Evolutionary conservation across 2,329 filamentous ascomycete genomes (phyloP).

Genomic region (Fusarium lateritium): DNA sequence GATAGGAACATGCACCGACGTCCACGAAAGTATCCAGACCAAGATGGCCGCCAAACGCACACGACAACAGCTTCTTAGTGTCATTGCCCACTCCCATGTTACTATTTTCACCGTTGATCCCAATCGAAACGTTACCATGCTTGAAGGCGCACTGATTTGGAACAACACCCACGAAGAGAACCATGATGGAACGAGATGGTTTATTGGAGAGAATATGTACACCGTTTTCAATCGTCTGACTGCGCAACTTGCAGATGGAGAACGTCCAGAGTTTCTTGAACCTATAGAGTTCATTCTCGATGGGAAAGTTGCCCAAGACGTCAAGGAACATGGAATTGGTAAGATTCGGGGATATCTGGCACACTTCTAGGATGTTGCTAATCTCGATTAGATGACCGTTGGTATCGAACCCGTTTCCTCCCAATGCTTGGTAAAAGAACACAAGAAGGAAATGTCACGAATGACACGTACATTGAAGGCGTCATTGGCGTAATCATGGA

Average conservation of each 20-base stretch:
- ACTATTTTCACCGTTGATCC: conserved; percentile 81
- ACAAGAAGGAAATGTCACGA: conserved; percentile 62
- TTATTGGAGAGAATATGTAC: conserved; percentile 74
- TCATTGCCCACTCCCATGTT: conserved; percentile 81
- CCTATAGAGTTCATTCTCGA: conserved; percentile 76
- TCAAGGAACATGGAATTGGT: conserved; percentile 74
- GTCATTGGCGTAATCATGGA: conserved; percentile 87
- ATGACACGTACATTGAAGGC: conserved; percentile 72
- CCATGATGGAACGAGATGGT: conserved; percentile 61
- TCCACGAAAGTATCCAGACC: conserved; percentile 80
- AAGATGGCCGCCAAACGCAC: conserved; percentile 76
- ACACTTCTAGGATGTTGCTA: conserved; percentile 7
- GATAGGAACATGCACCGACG: conserved; percentile 79
- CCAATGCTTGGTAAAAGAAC: conserved; percentile 73
- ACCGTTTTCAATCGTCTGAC: conserved; percentile 72
- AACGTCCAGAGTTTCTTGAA: conserved; percentile 65
- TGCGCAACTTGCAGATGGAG: conserved; percentile 59
- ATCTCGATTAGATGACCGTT: conserved; percentile 66
- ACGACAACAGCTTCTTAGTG: conserved; percentile 78
- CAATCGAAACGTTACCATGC: conserved; percentile 73
- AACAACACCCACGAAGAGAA: conserved; percentile 59
- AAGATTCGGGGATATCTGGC: conserved; percentile 39
- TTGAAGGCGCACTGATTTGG: conserved; percentile 78
- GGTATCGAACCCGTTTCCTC: conserved; percentile 80
- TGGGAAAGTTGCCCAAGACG: conserved; percentile 72